These are phyloP conservation scores for Gastrodia elata DNA, from an alignment of 106 monocot genomes.

Conservation along the genomic window DNA sequence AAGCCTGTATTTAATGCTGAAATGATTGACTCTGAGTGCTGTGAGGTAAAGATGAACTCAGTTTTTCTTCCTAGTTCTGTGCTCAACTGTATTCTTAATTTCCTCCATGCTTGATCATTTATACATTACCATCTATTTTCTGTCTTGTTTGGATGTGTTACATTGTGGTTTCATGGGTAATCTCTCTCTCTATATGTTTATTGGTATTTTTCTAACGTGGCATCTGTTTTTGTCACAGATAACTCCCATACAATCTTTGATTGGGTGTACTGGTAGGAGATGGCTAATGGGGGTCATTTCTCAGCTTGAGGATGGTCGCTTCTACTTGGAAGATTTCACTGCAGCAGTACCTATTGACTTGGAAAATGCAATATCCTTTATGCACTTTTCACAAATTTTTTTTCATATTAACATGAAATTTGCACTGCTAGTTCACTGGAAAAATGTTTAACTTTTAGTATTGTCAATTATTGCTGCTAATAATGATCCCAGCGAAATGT, in stretches of 20 bases:
- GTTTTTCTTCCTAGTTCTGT: not conserved
- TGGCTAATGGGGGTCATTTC: conserved; percentile 98
- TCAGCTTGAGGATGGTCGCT: conserved; percentile 87
- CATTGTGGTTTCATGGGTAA: not conserved
- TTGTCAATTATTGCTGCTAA: not conserved
- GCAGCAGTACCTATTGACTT: conserved; percentile 88
- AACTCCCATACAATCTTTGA: conserved; percentile 81
- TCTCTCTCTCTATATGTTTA: no score
- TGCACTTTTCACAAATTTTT: not conserved
- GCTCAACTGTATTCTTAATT: not conserved
- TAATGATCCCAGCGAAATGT: not conserved
- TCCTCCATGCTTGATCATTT: not conserved
- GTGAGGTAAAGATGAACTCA: conserved; percentile 40
- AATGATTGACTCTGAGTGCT: conserved; percentile 36
- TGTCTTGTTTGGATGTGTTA: not conserved
- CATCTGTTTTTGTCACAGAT: conserved; percentile 37
- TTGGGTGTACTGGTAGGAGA: conserved; percentile 78
- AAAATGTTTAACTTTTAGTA: not conserved
- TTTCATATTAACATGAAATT: not conserved
- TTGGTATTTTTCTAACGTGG: not conserved
- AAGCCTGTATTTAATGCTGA: conserved; percentile 65
- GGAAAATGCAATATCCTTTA: conserved; percentile 89
- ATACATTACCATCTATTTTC: not conserved
- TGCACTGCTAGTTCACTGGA: not conserved
- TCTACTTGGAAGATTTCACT: conserved; percentile 87